Base-by-base conservation (phyloP, 1,284 basidiomycete genomes). In the Coriolopsis trogii region DNA sequence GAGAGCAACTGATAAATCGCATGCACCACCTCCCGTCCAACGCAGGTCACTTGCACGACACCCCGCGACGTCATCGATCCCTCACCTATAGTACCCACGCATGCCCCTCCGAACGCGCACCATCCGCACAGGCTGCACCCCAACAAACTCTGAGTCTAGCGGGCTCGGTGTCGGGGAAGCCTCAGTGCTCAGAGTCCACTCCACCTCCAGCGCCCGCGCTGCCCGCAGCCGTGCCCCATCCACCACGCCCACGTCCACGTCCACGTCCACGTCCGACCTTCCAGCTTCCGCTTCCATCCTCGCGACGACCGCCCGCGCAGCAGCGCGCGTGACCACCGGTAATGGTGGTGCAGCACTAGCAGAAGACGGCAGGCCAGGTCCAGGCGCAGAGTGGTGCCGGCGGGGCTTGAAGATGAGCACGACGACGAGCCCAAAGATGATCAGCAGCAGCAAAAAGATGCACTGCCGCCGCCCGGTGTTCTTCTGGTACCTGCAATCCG, bases 391-490 rank as follows among this genome's bases (percentile, higher is more conserved):
- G 42, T 58, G 47, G 43, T 69, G 73, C 47, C 73, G 75, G 64
- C 79, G 82, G 40, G 91, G 91, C 70, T 92, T 93, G 76, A 92
- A 88, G 57, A 93, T 84, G 63, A 95, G 81, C 41, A 89, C 79
- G 45, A 93, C 60, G 54, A 94, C 79, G 53, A 95, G 79, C 10
- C 91, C 92, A 62, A 95, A 82, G 64, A 98, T 96, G 66, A 95
- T 83, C 40, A 99, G 80, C 28, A 97, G 60, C 29, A 99, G 80
- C 29, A 99, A 81, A 65, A 98, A 89, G 56, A 99, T 98, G 70
- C 94, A 93, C 70, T 90, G 88, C 67, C 95, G 82, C 66, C 93
- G 82, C 37, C 95, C 95, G 2, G 93, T 94, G 63, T 91, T 92
- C 63, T 87, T 87, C 76, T 99, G 97, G 71, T 98, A 95, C 55